Conservation (phyloP, 768 basidiomycete genomes). For the Heimioporus sp. region DNA sequence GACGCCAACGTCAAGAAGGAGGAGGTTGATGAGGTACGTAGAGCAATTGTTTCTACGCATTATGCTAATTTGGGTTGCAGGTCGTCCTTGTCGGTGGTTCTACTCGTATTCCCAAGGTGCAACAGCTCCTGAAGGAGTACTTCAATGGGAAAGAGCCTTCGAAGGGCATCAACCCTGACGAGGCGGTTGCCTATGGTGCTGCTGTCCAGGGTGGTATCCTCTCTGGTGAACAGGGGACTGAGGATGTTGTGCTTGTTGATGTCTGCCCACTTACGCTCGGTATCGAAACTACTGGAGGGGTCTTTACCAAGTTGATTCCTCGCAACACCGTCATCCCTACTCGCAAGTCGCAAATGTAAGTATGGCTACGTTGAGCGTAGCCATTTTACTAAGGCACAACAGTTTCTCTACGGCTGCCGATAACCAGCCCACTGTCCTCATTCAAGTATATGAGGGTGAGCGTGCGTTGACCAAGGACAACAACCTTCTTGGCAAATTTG, state of each 20-base stretch:
- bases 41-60: not conserved
- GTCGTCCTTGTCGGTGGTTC: slow-evolving; percentile 94
- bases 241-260: slow-evolving; percentile 92
- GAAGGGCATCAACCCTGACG: slow-evolving; percentile 98
- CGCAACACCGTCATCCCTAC: slow-evolving; percentile 99
- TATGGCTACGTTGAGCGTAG: not conserved
- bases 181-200: slow-evolving; percentile 98
- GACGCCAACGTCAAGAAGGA: slow-evolving; percentile 99
- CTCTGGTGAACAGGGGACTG: slow-evolving; percentile 87
- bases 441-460: slow-evolving; percentile 98
- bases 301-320: slow-evolving; percentile 96
- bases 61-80: slow-evolving; percentile 28
- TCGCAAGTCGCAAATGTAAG: slow-evolving; percentile 90
- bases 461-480: slow-evolving; percentile 98
- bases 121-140: slow-evolving; percentile 96
- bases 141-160: slow-evolving; percentile 97
- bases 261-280: slow-evolving; percentile 96
- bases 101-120: slow-evolving; percentile 99
- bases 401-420: slow-evolving; percentile 83
- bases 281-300: slow-evolving; percentile 98
- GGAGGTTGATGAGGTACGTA: slow-evolving; percentile 79
- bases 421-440: slow-evolving; percentile 92
- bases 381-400: not conserved
- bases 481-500: slow-evolving; percentile 96
- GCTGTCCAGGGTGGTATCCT: slow-evolving; percentile 99